phyloP scores from a whole-genome alignment of 1,284 basidiomycete genomes.

The Kalmanozyma brasiliensis region DNA sequence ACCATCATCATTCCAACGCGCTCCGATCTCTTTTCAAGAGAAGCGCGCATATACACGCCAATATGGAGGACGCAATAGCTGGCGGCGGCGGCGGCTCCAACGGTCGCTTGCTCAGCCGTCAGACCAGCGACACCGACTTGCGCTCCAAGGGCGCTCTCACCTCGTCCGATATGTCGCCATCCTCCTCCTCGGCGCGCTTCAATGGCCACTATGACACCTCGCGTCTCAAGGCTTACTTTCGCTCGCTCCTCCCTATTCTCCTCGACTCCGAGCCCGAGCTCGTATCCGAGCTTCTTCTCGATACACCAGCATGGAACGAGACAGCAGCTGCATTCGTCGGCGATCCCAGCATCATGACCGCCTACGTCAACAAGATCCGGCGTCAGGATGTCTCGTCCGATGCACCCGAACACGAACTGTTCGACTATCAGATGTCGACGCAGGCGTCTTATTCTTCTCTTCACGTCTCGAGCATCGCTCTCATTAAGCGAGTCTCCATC shows the following conservation, averaged over 20 bases:
- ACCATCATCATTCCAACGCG: too few relatives aligned
- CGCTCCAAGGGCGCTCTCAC: constrained; percentile 11
- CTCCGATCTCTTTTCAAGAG: neutral
- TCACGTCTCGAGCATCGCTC: constrained; percentile 85
- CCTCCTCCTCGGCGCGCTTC: constrained; percentile 28
- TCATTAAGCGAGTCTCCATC: constrained; percentile 89
- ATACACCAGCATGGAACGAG: constrained; percentile 49
- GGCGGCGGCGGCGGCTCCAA: constrained; percentile 5
- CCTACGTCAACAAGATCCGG: constrained; percentile 60
- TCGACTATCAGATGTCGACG: constrained; percentile 75
- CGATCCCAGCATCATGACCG: constrained; percentile 49
- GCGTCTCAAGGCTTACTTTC: constrained; percentile 41
- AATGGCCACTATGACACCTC: constrained; percentile 29
- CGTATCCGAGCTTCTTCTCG: constrained; percentile 40
- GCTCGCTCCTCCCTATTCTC: constrained; percentile 44
- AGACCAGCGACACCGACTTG: constrained; percentile 16
- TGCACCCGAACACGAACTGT: constrained; percentile 30
- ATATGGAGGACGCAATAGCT: constrained; percentile 26
- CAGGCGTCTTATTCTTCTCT: constrained; percentile 83
- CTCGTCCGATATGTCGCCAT: constrained; percentile 32
- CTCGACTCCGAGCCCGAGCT: constrained; percentile 41
- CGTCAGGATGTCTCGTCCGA: constrained; percentile 36
- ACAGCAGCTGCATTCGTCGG: constrained; percentile 44
- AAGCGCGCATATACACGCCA: too few relatives aligned
- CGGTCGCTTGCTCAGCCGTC: constrained; percentile 21